Percentiles rank a stretch among this genome's conserved stretches.
Conservation (phyloP, 352 stramenopile species). For the Phytopythium kandeliae region DNA sequence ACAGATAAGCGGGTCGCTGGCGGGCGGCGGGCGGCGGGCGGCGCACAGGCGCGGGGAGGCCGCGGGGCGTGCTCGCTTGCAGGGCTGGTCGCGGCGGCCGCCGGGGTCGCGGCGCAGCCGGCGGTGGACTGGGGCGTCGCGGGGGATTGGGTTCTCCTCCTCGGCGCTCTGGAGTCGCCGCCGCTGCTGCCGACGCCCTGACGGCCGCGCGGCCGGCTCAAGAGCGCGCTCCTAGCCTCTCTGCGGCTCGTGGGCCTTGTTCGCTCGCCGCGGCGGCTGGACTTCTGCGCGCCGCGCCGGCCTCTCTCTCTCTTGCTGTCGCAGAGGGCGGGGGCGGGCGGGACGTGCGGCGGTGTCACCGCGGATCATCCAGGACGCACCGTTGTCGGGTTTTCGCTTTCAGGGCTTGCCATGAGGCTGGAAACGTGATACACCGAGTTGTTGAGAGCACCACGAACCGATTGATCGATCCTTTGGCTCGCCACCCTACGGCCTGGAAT, state of each 20-base stretch:
- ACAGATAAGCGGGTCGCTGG: constrained; percentile 93
- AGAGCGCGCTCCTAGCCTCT: neutral
- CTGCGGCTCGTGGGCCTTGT: neutral
- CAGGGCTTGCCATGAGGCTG: constrained; percentile 27
- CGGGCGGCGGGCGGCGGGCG: constrained; percentile 1
- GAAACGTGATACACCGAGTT: constrained; percentile 79
- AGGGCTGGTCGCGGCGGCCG: neutral
- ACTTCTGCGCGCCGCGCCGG: constrained; percentile 8
- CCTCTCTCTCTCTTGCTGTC: neutral
- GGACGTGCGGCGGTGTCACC: constrained; percentile 12
- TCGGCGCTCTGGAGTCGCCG: neutral
- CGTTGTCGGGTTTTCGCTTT: constrained; percentile 29
- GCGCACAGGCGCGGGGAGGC: neutral
- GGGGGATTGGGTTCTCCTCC: constrained; percentile 1
- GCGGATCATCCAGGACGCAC: constrained; percentile 17
- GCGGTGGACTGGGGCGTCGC: neutral
- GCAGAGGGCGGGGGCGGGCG: neutral
- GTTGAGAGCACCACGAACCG: constrained; percentile 56
- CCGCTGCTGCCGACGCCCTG: neutral
- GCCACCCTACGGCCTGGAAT: too few species aligned
- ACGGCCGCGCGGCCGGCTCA: neutral
- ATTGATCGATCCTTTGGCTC: too few species aligned
- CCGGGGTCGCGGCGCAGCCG: constrained; percentile 1
- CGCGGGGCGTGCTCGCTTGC: neutral
- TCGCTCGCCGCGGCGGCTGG: constrained; percentile 7